These are phyloP conservation scores for Torulaspora gathmanii DNA, from an alignment of 805 yeast species.

Conservation along the genomic window DNA sequence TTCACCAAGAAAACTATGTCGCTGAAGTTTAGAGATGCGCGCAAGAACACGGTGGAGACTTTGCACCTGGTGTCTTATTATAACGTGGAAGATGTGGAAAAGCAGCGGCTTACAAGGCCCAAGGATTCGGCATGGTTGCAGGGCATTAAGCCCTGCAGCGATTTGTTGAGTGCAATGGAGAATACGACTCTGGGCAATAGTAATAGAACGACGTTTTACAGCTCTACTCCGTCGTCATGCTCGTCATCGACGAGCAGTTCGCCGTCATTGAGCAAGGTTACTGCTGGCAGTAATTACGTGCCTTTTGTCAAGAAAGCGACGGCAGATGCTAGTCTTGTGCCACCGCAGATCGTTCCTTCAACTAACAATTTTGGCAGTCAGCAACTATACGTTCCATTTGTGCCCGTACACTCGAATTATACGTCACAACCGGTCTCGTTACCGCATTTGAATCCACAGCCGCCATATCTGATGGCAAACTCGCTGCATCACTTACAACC, in stretches of 20 bases:
- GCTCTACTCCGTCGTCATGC: constrained; percentile 2
- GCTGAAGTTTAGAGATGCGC: constrained; percentile 43
- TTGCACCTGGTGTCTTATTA: constrained; percentile 75
- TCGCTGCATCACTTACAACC: constrained; percentile 7
- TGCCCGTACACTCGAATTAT: constrained; percentile 6
- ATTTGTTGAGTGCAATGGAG: constrained; percentile 52
- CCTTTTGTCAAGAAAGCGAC: constrained; percentile 5
- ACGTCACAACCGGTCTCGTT: constrained; percentile 9
- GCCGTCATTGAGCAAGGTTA: constrained; percentile 8
- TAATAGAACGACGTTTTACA: constrained; percentile 4
- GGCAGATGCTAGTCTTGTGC: constrained; percentile 2
- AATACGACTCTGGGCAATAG: constrained; percentile 52
- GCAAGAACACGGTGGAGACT: constrained; percentile 12
- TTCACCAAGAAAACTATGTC: constrained; percentile 79
- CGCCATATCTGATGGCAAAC: constrained; percentile 5
- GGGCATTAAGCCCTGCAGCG: constrained; percentile 44
- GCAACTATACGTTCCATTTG: constrained; percentile 1
- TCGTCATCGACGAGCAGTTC: constrained; percentile 5
- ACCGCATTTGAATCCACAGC: constrained; percentile 5
- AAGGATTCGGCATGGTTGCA: constrained; percentile 47
- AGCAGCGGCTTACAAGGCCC: constrained; percentile 55
- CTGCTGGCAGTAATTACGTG: constrained; percentile 21
- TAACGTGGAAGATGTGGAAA: constrained; percentile 64
- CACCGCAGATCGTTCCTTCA: constrained; percentile 6
- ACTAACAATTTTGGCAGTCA: constrained; percentile 2